These are phyloP conservation scores for sorghum (Sorghum bicolor) DNA, from an alignment of 176 grass and related monocot genomes.

Conservation along the genomic window Sorghum_bicolor_NCBIv3 NC_012873.2:8724501-8725000, in stretches of 20 bases:
- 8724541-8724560: constrained; percentile 36
- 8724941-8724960: not conserved
- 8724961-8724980: not conserved
- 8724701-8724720: constrained; percentile 14
- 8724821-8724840: not conserved
- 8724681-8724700: not conserved
- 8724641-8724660: constrained; percentile 81
- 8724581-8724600: constrained; percentile 69
- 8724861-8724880: not conserved
- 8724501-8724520: not conserved
- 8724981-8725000: not conserved
- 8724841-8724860: not conserved
- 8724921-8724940: not conserved
- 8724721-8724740: not conserved
- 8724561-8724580: constrained; percentile 53
- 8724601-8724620: constrained; percentile 39
- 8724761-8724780: not conserved
- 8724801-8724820: not conserved
- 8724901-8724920: not conserved
- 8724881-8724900: not conserved
- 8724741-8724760: not conserved
- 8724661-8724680: constrained; percentile 15
- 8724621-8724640: constrained; percentile 75
- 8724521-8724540: constrained; percentile 29
- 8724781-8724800: not conserved